These are phyloP conservation scores for Albifimbria verrucaria DNA, from an alignment of 2,329 filamentous ascomycete genomes.

Conservation along the genomic window DNA sequence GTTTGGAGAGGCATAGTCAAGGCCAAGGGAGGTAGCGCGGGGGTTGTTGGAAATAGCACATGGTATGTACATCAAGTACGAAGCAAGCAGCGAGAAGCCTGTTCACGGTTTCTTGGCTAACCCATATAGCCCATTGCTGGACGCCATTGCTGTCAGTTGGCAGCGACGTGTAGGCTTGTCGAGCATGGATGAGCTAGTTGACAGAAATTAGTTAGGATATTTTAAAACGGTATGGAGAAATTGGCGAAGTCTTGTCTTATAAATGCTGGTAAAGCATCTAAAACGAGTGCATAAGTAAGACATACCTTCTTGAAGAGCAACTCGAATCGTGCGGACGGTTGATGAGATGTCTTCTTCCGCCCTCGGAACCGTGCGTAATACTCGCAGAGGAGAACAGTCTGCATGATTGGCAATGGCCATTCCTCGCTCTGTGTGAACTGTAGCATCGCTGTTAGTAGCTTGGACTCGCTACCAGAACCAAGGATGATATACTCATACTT, in stretches of 20 bases:
- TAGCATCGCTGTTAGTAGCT: slow-evolving; percentile 12
- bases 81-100: slow-evolving; percentile 56
- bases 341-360: slow-evolving; percentile 41
- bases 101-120: slow-evolving; percentile 48
- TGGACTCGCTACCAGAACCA: no score
- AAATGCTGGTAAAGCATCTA: no score
- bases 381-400: slow-evolving; percentile 53
- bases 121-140: slow-evolving; percentile 49
- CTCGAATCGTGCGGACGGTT: slow-evolving; percentile 47
- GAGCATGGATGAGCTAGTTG: no score
- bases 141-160: slow-evolving; percentile 20
- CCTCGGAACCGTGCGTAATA: slow-evolving; percentile 54
- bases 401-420: slow-evolving; percentile 49
- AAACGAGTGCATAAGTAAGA: no score
- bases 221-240: no score
- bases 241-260: no score
- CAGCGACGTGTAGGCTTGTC: slow-evolving; percentile 21
- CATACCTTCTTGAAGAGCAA: slow-evolving; percentile 53
- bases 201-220: no score
- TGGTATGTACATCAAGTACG: slow-evolving; percentile 53
- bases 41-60: slow-evolving; percentile 51
- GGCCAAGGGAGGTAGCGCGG: slow-evolving; percentile 26
- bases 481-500: slow-evolving; percentile 24
- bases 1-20: slow-evolving; percentile 32
- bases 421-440: slow-evolving; percentile 36